Base-by-base conservation (phyloP, 257 asterid genomes). In the Solanum sitiens region DNA sequence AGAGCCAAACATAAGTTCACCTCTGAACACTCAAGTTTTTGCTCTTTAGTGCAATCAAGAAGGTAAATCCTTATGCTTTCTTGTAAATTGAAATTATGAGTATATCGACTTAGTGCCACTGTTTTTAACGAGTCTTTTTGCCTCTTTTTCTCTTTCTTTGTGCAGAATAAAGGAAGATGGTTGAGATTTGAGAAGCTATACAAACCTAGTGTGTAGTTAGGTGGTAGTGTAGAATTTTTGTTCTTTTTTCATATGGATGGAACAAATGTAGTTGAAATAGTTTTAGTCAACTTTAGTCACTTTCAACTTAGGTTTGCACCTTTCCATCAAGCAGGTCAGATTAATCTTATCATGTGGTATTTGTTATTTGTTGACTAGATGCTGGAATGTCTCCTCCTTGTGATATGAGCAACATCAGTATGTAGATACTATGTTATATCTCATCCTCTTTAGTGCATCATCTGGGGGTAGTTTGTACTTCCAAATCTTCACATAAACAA, bases 31-130 rank as follows among this genome's bases (percentile, higher is more conserved):
- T 6, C 96, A 93, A 89, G 98, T 98, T 2, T 98, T 98, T 5
- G 80, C 95, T 1, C 97, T 97, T 42, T 97, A 98, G 99, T 87
- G 88, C 88, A 93, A 95, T 91, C 98, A 95, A 94, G 98, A 94
- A 95, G 98, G 98, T 93, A 89, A 25, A 11, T 73, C n/a, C 72
- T 87, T 39, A 2, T 7, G 42, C 42, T 39, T 39, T 39, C 42
- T 39, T 7, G 13, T 8, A n/a, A 35, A 11, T 15, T 87, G 40
- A 27, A 30, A 23, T 25, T 73, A 32, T 39, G 27, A 6, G 42
- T 84, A 35, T 72, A 21, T 35, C 32, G 8, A 50, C 50, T 4
- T 33, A 7, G 25, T 11, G 50, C 30, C 6, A 74, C 18, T 35
- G 33, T 39, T 39, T 25, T 1, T 75, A 42, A 37, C 39, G 50